Evolutionary conservation across 371 early-diverging fungal genomes (phyloP), one percentile per base, ranked within the genome.

Genomic region (Actinomucor elegans): DNA sequence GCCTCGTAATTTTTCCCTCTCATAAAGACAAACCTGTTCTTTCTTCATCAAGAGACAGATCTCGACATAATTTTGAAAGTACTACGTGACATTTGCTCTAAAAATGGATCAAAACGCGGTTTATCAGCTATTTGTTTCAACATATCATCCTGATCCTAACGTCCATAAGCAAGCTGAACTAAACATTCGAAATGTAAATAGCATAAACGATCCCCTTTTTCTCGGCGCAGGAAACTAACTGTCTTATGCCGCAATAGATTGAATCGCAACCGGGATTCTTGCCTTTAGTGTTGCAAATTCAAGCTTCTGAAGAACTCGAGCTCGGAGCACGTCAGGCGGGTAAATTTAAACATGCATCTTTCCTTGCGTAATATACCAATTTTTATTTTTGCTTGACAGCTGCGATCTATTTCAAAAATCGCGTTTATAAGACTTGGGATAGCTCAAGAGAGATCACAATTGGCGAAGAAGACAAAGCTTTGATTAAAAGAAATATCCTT

Each of bases 341-440:
- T 89, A 71, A 42, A 44, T 38, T 26, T n/a, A n/a, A n/a, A n/a
- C n/a, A n/a, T 27, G 9, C 2, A 18, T 51, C 31, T 27, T 18
- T 23, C 21, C 38, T 40, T 11, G 9, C 24, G 2, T 42, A 26
- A 42, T n/a, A n/a, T 1, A 4, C 5, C 8, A n/a, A 17, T 42
- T 15, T 26, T 10, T 24, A 24, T 17, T n/a, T 21, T 26, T 5
- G 6, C n/a, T 76, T 32, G 4, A 17, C 15, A 86, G 95, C 90
- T 62, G 87, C 94, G n/a, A 90, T 97, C 60, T 94, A 91, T 80
- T 93, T 96, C 73, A 97, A 97, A 74, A 95, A 96, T 67, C 80
- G 90, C 17, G 68, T 94, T 50, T 67, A 73, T 37, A 84, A 79
- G 46, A 79, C 81, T 24, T 97, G 95, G 95, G 80, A 77, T 45